phyloP scores from a whole-genome alignment of 148 eudicot species.

The Arbutus unedo region DNA sequence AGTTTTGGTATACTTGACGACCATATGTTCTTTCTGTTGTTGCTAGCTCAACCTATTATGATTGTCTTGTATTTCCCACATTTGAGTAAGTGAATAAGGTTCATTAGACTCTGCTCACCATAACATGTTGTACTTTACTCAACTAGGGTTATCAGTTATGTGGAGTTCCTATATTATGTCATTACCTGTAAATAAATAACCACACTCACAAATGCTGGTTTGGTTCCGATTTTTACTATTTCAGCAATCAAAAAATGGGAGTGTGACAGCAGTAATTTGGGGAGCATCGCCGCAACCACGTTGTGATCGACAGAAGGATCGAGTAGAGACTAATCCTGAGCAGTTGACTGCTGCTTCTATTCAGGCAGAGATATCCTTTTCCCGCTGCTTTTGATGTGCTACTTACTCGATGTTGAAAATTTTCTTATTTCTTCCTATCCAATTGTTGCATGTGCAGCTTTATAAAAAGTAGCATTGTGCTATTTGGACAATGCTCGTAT shows the following conservation, averaged over 20 bases:
- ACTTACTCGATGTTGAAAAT: neutral
- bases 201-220: neutral
- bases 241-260: conserved; percentile 71
- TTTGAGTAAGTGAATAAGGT: neutral
- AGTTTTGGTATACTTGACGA: neutral
- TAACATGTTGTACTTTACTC: neutral
- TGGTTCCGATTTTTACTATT: conserved; percentile 13
- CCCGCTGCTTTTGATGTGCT: conserved; percentile 10
- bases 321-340: conserved; percentile 99
- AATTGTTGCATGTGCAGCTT: neutral
- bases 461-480: neutral
- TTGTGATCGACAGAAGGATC: conserved; percentile 87
- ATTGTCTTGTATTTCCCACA: neutral
- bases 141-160: neutral
- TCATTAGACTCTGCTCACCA: neutral
- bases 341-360: conserved; percentile 96
- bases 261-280: conserved; percentile 85
- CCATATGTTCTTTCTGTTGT: neutral
- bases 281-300: conserved; percentile 96
- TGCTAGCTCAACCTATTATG: neutral
- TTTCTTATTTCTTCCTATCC: neutral
- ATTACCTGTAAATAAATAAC: neutral
- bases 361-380: conserved; percentile 96
- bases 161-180: neutral
- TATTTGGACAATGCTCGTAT: neutral